These are phyloP conservation scores for Aspergillus sp. DNA, from an alignment of 2,329 filamentous ascomycete species.

Conservation along the genomic window DNA sequence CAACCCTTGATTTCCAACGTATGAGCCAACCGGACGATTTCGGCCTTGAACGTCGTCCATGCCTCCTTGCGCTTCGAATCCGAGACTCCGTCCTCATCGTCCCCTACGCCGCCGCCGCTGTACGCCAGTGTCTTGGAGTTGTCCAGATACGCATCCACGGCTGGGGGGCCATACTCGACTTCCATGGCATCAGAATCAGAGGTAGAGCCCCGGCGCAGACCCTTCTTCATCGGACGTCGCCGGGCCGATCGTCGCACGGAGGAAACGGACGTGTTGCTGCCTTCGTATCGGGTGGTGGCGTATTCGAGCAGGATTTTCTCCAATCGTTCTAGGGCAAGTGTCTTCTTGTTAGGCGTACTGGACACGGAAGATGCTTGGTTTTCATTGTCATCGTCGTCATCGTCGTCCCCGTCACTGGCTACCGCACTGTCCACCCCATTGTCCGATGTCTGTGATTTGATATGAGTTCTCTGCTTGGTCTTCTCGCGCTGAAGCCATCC, in stretches of 20 bases:
- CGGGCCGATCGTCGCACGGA: conserved; percentile 11
- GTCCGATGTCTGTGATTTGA: conserved; percentile 28
- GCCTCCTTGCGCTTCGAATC: conserved; percentile 52
- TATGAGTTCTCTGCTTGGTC: conserved; percentile 51
- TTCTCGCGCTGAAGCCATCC: conserved; percentile 81
- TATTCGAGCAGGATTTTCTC: conserved; percentile 57
- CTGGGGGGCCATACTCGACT: conserved; percentile 72
- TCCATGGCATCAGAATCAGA: conserved; percentile 83
- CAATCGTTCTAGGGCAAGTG: conserved; percentile 68
- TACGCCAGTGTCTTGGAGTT: conserved; percentile 85
- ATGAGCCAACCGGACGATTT: conserved; percentile 82
- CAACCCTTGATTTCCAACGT: conserved; percentile 87
- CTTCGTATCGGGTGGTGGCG: conserved; percentile 26
- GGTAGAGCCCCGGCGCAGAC: conserved; percentile 45
- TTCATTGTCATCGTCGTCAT: conserved; percentile 12
- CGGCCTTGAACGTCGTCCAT: conserved; percentile 83
- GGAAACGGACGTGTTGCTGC: conserved; percentile 9
- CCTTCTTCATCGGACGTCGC: conserved; percentile 29
- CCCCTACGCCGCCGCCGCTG: conserved; percentile 44
- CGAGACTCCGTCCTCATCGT: conserved; percentile 35
- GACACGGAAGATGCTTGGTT: conserved; percentile 3
- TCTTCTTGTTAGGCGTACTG: conserved; percentile 55
- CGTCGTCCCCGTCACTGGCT: conserved; percentile 16
- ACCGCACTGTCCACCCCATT: conserved; percentile 30
- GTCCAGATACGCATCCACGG: conserved; percentile 75